Conservation (phyloP, 305 asterid genomes). For the Solanum hybrid region DNA sequence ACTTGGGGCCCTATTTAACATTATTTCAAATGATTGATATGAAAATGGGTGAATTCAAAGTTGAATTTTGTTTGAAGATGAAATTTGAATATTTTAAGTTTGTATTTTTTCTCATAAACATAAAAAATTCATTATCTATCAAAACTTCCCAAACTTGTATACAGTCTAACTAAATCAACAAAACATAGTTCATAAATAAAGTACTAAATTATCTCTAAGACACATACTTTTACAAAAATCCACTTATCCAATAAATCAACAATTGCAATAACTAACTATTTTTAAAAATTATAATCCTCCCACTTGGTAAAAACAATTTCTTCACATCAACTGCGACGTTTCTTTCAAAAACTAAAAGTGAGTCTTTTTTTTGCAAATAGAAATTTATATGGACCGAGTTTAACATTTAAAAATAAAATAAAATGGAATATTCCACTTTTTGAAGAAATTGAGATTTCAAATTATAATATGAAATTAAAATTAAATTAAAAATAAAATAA, state of each 20-base stretch:
- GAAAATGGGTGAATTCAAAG: background rate
- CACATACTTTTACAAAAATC: background rate
- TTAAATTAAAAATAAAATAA: background rate
- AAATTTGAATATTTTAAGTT: background rate
- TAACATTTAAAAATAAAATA: background rate
- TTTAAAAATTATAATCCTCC: background rate
- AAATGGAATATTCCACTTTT: background rate
- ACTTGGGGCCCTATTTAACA: background rate
- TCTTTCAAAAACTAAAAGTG: background rate
- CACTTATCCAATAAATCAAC: background rate
- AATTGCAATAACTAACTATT: background rate
- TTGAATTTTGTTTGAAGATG: background rate
- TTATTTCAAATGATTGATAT: background rate
- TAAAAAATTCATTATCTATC: background rate
- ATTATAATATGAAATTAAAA: background rate
- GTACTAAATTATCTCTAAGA: background rate
- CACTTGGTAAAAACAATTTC: background rate
- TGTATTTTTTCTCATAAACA: too few relatives aligned
- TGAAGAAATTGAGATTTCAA: background rate
- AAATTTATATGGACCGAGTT: background rate
- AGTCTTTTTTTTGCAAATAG: background rate
- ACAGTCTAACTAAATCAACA: background rate
- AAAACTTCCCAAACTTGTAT: background rate
- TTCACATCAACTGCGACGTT: background rate
- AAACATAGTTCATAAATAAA: background rate